phyloP scores from a whole-genome alignment of 2,329 filamentous ascomycete genomes.

The Colletotrichum chlorophyti region DNA sequence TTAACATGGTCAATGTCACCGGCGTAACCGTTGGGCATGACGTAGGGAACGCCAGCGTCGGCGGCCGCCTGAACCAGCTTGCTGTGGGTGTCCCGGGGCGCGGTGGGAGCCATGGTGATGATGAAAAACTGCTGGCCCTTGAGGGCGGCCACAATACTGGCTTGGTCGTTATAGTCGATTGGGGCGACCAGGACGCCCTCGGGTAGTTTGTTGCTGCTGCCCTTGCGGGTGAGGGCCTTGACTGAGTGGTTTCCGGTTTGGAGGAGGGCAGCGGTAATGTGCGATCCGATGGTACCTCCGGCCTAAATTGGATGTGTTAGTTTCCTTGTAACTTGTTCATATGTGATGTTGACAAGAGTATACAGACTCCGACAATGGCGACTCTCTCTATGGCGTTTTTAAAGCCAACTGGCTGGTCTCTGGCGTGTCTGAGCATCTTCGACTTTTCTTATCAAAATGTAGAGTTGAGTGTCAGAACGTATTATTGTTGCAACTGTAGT shows the following conservation, averaged over 20 bases:
- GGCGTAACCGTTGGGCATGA: conserved; percentile 60
- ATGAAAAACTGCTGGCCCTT: conserved; percentile 62
- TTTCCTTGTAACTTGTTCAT: conserved; percentile 35
- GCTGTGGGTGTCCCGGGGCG: conserved; percentile 51
- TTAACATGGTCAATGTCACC: conserved; percentile 47
- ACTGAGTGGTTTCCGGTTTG: conserved; percentile 55
- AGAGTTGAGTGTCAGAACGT: too few species aligned
- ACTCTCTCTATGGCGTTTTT: conserved; percentile 41
- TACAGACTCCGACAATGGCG: conserved; percentile 52
- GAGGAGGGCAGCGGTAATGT: conserved; percentile 49
- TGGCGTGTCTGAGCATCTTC: too few species aligned
- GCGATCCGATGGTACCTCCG: conserved; percentile 47
- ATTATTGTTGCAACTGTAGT: too few species aligned
- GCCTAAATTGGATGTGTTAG: conserved; percentile 40
- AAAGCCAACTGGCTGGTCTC: conserved; percentile 29
- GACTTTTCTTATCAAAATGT: too few species aligned
- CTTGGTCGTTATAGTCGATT: conserved; percentile 53
- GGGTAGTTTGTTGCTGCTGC: conserved; percentile 44
- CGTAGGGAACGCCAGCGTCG: conserved; percentile 58
- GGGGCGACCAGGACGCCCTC: too few species aligned
- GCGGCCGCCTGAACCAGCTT: conserved; percentile 62
- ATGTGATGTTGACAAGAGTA: too few species aligned
- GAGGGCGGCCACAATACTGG: conserved; percentile 55
- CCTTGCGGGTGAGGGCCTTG: conserved; percentile 56
- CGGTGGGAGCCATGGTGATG: conserved; percentile 56